Percentiles rank a stretch among this genome's conserved stretches.
phyloP scores from a whole-genome alignment of 2,329 filamentous ascomycete species.

The Aspergillus ustus region DNA sequence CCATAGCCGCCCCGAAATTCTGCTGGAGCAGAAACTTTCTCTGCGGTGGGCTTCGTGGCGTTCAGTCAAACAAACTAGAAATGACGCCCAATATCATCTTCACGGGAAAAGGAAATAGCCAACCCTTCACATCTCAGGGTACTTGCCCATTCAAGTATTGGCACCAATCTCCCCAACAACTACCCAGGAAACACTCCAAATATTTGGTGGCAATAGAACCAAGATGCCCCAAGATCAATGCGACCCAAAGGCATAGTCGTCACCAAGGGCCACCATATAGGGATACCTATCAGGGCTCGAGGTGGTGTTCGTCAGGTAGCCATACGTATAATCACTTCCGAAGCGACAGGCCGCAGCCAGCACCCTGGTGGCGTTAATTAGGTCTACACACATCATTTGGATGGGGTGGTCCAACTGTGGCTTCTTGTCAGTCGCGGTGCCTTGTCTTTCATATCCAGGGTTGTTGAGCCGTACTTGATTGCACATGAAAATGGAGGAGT shows the following conservation, averaged over 20 bases:
- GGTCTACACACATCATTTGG: slow-evolving; percentile 8
- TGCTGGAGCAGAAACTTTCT: no score
- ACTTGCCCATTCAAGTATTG: no score
- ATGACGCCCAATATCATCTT: no score
- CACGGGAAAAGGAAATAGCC: no score
- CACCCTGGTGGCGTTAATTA: slow-evolving; percentile 7
- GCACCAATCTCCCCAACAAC: no score
- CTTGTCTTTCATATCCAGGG: slow-evolving; percentile 6
- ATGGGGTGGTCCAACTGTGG: slow-evolving; percentile 13
- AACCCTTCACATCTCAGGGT: no score
- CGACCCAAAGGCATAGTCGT: slow-evolving; percentile 13
- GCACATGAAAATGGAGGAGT: no score
- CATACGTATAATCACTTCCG: slow-evolving; percentile 15
- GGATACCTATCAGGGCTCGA: slow-evolving; percentile 6
- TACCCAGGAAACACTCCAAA: no score
- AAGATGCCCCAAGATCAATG: slow-evolving; percentile 6
- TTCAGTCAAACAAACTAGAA: no score
- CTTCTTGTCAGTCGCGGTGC: slow-evolving; percentile 7
- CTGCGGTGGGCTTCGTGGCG: no score
- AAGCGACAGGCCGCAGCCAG: slow-evolving; percentile 13
- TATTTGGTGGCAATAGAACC: not conserved
- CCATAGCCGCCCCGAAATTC: no score
- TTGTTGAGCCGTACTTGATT: slow-evolving; percentile 5
- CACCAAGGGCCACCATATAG: slow-evolving; percentile 13
- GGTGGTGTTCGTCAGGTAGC: slow-evolving; percentile 14